Conservation (phyloP, 192 early-diverging fungal genomes). For the Phlyctochytrium arcticum region DNA sequence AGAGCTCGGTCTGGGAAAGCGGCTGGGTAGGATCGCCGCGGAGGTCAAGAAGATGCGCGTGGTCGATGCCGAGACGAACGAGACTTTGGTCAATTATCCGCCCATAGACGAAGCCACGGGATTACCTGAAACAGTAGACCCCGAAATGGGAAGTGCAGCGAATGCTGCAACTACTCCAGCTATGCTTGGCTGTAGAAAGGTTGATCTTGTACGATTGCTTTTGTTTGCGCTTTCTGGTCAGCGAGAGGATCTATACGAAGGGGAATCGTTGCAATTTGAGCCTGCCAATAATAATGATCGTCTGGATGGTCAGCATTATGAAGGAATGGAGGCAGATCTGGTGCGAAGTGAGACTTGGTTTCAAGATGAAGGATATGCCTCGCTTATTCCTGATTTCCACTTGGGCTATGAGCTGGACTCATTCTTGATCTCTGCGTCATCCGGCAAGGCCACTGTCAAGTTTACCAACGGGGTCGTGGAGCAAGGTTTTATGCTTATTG, state of each 20-base stretch:
- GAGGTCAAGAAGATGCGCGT: constrained; percentile 31
- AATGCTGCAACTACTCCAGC: constrained; percentile 34
- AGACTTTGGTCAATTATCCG: constrained; percentile 32
- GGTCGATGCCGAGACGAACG: constrained; percentile 25
- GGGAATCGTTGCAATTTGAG: constrained; percentile 19
- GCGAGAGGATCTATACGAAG: constrained; percentile 30
- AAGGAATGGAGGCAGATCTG: constrained; percentile 32
- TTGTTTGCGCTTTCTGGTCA: constrained; percentile 38
- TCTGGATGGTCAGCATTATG: background rate
- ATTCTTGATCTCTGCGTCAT: constrained; percentile 34
- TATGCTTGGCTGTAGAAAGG: constrained; percentile 40
- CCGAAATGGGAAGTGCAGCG: background rate
- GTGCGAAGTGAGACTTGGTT: constrained; percentile 38
- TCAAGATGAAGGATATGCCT: constrained; percentile 32
- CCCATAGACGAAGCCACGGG: constrained; percentile 5
- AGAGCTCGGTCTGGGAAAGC: constrained; percentile 40
- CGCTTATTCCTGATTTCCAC: constrained; percentile 27
- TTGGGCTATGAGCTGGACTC: constrained; percentile 41
- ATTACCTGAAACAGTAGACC: constrained; percentile 1
- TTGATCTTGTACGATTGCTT: constrained; percentile 45
- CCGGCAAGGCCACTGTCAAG: constrained; percentile 35
- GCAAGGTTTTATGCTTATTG: constrained; percentile 37
- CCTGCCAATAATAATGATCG: constrained; percentile 36
- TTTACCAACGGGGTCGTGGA: constrained; percentile 42
- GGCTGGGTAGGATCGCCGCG: constrained; percentile 30